These are phyloP conservation scores for Fusarium subtropicale DNA, from an alignment of 2,329 filamentous ascomycete genomes.

Conservation along the genomic window DNA sequence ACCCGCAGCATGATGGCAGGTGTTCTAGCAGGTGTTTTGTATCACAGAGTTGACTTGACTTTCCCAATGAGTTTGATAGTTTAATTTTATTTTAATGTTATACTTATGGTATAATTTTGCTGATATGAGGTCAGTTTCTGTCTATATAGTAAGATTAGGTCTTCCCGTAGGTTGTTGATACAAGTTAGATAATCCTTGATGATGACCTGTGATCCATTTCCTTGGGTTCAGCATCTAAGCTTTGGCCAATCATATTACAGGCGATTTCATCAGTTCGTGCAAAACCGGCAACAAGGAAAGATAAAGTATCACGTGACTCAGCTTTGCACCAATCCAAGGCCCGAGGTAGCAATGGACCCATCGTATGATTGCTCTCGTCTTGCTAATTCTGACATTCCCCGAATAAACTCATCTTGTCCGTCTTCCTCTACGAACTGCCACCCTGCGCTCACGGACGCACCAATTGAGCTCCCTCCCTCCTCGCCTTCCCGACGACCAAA, in stretches of 20 bases:
- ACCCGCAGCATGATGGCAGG: no score
- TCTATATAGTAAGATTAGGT: background rate
- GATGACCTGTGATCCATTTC: background rate
- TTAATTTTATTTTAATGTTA: no score
- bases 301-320: background rate
- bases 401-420: slow-evolving; percentile 45
- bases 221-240: slow-evolving; percentile 5
- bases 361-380: slow-evolving; percentile 48
- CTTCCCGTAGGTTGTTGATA: background rate
- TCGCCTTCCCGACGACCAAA: slow-evolving; percentile 20
- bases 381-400: slow-evolving; percentile 38
- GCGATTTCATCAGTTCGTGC: slow-evolving; percentile 33
- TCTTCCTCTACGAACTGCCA: slow-evolving; percentile 37
- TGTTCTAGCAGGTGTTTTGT: no score
- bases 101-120: background rate
- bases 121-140: background rate
- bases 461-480: slow-evolving; percentile 51
- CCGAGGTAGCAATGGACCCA: slow-evolving; percentile 33
- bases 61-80: no score
- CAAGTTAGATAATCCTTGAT: background rate
- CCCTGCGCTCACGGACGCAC: slow-evolving; percentile 45
- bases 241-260: slow-evolving; percentile 24
- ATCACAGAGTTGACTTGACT: no score
- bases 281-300: slow-evolving; percentile 36
- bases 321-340: slow-evolving; percentile 25